Evolutionary conservation across 2,329 filamentous ascomycete species (phyloP).

Genomic region (Claviceps paspali): DNA sequence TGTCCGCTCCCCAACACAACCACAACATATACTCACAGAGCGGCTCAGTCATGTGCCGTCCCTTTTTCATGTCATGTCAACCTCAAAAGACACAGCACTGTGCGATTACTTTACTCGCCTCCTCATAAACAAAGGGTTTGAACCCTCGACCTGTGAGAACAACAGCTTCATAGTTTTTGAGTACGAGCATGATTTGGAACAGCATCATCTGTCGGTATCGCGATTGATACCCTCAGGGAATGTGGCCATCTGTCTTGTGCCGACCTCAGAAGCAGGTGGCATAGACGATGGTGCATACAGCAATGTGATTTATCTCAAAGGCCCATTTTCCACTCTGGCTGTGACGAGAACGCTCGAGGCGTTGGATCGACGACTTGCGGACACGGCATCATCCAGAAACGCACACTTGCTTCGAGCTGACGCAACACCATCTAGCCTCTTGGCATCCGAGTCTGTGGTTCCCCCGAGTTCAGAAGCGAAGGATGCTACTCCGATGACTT

Average conservation of each 20-base stretch:
- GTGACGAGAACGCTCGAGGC: background rate
- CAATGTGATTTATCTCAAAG: background rate
- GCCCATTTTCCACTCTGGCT: background rate
- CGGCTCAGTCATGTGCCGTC: background rate
- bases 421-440: background rate
- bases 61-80: background rate
- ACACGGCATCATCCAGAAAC: background rate
- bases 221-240: background rate
- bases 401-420: background rate
- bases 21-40: no score
- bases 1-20: no score
- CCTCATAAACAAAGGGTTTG: conserved; percentile 3
- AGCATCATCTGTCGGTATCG: background rate
- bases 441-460: background rate
- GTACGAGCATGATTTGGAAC: background rate
- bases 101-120: background rate
- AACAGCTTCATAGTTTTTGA: background rate
- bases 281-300: background rate
- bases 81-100: background rate
- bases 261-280: background rate
- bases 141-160: background rate
- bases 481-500: background rate
- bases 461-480: background rate
- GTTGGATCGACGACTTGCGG: background rate
- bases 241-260: background rate